phyloP scores from a whole-genome alignment of 2,329 filamentous ascomycete genomes.

The Lasiodiplodia sp. region DNA sequence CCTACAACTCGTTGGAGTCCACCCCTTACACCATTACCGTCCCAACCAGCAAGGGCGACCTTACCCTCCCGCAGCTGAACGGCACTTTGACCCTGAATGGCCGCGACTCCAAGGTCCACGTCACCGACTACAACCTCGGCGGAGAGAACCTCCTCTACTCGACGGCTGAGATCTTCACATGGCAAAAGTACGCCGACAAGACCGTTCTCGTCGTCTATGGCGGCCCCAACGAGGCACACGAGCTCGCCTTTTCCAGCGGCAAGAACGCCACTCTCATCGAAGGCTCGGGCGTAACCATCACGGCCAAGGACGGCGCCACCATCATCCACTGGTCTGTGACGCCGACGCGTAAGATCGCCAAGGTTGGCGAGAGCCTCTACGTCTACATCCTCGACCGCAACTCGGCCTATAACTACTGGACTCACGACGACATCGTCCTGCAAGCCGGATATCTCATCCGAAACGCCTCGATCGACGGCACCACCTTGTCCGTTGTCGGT shows the following conservation, averaged over 20 bases:
- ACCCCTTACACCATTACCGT: constrained; percentile 71
- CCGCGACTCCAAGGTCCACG: constrained; percentile 71
- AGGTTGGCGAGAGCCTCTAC: constrained; percentile 57
- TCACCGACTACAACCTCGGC: constrained; percentile 71
- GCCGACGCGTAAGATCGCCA: constrained; percentile 59
- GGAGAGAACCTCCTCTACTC: constrained; percentile 69
- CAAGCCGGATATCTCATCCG: constrained; percentile 71
- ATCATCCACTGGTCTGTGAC: constrained; percentile 65
- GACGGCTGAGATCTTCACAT: constrained; percentile 72
- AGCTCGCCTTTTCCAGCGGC: constrained; percentile 60
- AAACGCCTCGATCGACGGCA: constrained; percentile 63
- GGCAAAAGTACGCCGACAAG: constrained; percentile 66
- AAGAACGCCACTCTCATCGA: constrained; percentile 48
- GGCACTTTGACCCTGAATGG: constrained; percentile 65
- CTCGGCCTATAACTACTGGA: constrained; percentile 40
- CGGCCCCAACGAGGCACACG: constrained; percentile 67
- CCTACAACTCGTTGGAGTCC: constrained; percentile 66
- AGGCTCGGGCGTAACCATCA: constrained; percentile 50
- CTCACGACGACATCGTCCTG: constrained; percentile 59
- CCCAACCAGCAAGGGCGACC: constrained; percentile 62
- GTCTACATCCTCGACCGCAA: constrained; percentile 63
- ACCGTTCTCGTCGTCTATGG: constrained; percentile 71
- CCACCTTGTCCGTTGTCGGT: constrained; percentile 68
- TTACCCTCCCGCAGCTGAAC: constrained; percentile 67
- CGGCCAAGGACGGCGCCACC: constrained; percentile 52